Evolutionary conservation across 2,329 filamentous ascomycete species (phyloP), one percentile per base, ranked within the genome.

Genomic region (Penicillium sp.): DNA sequence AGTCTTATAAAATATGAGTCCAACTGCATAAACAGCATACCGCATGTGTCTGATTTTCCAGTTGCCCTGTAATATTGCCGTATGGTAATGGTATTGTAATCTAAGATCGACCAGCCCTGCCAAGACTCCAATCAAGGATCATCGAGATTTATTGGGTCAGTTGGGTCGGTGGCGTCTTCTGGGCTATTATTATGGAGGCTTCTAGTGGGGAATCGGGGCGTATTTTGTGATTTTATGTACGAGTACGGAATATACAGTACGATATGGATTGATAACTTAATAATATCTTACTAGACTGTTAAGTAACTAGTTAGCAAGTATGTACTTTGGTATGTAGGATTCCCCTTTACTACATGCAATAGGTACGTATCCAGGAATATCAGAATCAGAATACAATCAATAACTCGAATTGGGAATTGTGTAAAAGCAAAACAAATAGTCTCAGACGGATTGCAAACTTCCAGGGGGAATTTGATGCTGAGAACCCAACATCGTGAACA

Each of bases 31-130:
- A 25, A 25, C 31, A 10, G n/a, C 34, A 39, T 48, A 41, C 10
- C 5, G 18, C 27, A 40, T 23, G 21, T 38, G 4, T 42, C n/a
- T 44, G 16, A 27, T 27, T 27, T 27, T 27, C 25, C 25, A 27
- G 25, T 27, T 27, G 25, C 25, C 25, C 25, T 25, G 25, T 25
- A 25, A 25, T 25, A 7, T 25, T 2, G 18, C 2, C 18, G 6
- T 54, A 54, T 41, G 46, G 44, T 44, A 32, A 46, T 18, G 16
- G 25, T 31, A 35, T 18, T 42, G 31, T 37, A 29, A 39, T 37
- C 4, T 32, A 25, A 40, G 37, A 46, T 37, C 47, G 40, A 29
- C 52, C 60, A 60, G 60, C 60, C 60, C 58, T 61, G 58, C 60
- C 58, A 60, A 60, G 60, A 6, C 38, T 23, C 3, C 9, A 45